Evolutionary conservation across 1,284 basidiomycete genomes (phyloP).

Genomic region (Cystobasidium sp.): DNA sequence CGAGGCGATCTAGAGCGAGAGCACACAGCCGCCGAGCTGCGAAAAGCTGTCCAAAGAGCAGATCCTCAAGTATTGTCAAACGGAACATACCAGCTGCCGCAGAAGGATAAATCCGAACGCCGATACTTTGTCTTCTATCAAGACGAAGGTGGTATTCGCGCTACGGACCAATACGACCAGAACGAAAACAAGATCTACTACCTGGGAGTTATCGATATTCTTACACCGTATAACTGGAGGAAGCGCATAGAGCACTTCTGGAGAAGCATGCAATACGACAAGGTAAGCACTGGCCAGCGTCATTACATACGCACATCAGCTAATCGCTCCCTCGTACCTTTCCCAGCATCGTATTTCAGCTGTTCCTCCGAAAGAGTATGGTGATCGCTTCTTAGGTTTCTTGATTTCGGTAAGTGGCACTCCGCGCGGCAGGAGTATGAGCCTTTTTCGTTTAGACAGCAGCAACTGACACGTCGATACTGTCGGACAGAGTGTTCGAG

Average conservation of each 20-base stretch:
- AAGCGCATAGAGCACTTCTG: slow-evolving; percentile 90
- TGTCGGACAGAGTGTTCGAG: slow-evolving; percentile 64
- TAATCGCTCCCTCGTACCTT: too few species aligned
- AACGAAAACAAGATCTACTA: slow-evolving; percentile 85
- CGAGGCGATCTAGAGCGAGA: slow-evolving; percentile 50
- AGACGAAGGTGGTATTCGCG: slow-evolving; percentile 90
- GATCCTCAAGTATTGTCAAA: slow-evolving; percentile 75
- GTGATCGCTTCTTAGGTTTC: slow-evolving; percentile 82
- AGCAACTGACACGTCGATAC: neutral
- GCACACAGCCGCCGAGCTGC: slow-evolving; percentile 78
- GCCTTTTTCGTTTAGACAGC: neutral
- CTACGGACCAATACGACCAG: slow-evolving; percentile 82
- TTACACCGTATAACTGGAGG: slow-evolving; percentile 79
- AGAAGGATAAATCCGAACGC: slow-evolving; percentile 70
- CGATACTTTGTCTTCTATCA: slow-evolving; percentile 92
- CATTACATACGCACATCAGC: neutral
- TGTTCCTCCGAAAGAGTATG: slow-evolving; percentile 81
- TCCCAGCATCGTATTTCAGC: slow-evolving; percentile 90
- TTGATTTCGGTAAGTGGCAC: slow-evolving; percentile 70
- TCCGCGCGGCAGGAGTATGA: neutral
- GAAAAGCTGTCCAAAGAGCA: slow-evolving; percentile 79
- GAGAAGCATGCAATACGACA: slow-evolving; percentile 85
- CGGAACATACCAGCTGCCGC: slow-evolving; percentile 68
- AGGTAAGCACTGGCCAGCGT: slow-evolving; percentile 63
- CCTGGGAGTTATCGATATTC: slow-evolving; percentile 82